Evolutionary conservation across 2,329 filamentous ascomycete species (phyloP), one percentile per base, ranked within the genome.

Genomic region (Truncatella angustata): DNA sequence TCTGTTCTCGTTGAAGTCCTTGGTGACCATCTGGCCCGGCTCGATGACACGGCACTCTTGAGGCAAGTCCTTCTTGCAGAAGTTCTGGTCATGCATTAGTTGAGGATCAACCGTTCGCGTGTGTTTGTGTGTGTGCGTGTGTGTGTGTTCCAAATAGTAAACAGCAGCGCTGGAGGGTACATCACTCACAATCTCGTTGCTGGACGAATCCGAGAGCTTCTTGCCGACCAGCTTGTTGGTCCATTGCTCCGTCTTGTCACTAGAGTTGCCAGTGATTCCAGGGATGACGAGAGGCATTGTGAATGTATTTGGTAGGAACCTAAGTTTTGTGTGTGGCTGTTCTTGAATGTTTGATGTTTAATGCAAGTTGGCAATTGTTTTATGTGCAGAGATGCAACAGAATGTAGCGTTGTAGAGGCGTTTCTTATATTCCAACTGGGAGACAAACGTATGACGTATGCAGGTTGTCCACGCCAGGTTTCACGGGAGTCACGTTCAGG

Each of bases 261-360:
- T 66, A 36, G 73, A 67, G 55, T 70, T 71, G 56, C 70, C 61
- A 56, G 74, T 83, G 60, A 85, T 70, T 63, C 79, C 80, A 51
- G 82, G 82, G 16, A 84, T 76, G 60, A 86, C 75, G 70, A 86
- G 82, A 80, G 84, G 84, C 84, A 87, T 80, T 5, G 66, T 85
- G 71, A n/a, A 66, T 54, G 14, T 44, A 26, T 6, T 24, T 44
- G 40, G n/a, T n/a, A n/a, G n/a, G n/a, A n/a, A n/a, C n/a, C n/a
- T n/a, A 35, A 23, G 47, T 42, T 54, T 43, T 26, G 35, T 32
- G 4, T 18, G 32, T 49, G 45, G 28, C n/a, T 21, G 9, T 21
- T 5, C n/a, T 30, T n/a, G n/a, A n/a, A n/a, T n/a, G n/a, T n/a
- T n/a, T n/a, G n/a, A n/a, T n/a, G n/a, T n/a, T n/a, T n/a, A n/a